phyloP scores from a whole-genome alignment of 257 asterid genomes.

The Petrea volubilis region DNA sequence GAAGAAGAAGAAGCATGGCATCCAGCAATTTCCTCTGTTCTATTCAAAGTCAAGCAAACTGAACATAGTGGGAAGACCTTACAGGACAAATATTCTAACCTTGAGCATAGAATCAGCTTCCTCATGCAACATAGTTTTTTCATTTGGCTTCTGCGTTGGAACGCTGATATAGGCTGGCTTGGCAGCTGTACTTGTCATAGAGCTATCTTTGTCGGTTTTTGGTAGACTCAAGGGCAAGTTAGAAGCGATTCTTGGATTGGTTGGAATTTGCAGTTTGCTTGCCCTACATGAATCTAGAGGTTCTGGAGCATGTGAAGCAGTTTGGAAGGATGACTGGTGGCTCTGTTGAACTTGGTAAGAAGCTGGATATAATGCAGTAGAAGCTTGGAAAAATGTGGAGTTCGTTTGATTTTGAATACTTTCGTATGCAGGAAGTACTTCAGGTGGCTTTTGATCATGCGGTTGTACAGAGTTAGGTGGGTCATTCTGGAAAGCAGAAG shows the following conservation, averaged over 20 bases:
- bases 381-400: constrained; percentile 52
- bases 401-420: constrained; percentile 57
- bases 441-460: constrained; percentile 53
- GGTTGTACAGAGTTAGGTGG: constrained; percentile 48
- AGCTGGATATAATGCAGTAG: constrained; percentile 46
- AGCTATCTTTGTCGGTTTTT: constrained; percentile 64
- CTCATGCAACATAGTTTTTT: constrained; percentile 48
- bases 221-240: constrained; percentile 50
- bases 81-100: constrained; percentile 45
- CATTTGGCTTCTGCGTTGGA: constrained; percentile 58
- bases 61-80: constrained; percentile 10
- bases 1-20: constrained; percentile 14
- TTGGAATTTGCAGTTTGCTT: constrained; percentile 84
- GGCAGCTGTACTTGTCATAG: constrained; percentile 39
- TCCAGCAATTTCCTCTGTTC: neutral
- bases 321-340: constrained; percentile 65
- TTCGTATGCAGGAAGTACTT: constrained; percentile 41
- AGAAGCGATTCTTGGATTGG: constrained; percentile 94
- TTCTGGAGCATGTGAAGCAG: constrained; percentile 54
- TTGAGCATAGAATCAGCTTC: constrained; percentile 65
- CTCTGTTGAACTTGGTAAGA: constrained; percentile 59
- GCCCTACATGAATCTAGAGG: constrained; percentile 57
- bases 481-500: constrained; percentile 60
- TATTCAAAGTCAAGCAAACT: constrained; percentile 14
- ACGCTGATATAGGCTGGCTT: constrained; percentile 86